Percentiles rank a stretch among this genome's conserved stretches.
These are phyloP conservation scores for Candida wancherniae DNA, from an alignment of 805 yeast species.

Conservation along the genomic window DNA sequence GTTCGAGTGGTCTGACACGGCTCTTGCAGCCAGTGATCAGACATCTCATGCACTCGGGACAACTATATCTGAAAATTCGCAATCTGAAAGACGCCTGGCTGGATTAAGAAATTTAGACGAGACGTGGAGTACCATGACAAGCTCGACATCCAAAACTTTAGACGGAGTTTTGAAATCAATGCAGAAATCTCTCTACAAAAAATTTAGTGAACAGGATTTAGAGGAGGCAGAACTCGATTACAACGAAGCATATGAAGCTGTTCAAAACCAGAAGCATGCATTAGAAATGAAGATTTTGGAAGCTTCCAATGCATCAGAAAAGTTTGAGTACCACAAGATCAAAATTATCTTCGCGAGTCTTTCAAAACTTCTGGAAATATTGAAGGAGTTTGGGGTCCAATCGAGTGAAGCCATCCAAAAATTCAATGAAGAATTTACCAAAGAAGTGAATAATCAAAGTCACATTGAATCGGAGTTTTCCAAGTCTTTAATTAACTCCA, in stretches of 20 bases:
- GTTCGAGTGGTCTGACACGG: slow-evolving; percentile 41
- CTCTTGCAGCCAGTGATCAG: slow-evolving; percentile 12
- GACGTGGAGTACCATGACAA: slow-evolving; percentile 19
- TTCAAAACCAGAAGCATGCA: slow-evolving; percentile 27
- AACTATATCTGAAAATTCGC: not conserved
- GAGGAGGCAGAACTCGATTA: slow-evolving; percentile 27
- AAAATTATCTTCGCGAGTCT: slow-evolving; percentile 30
- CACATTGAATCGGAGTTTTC: slow-evolving; percentile 14
- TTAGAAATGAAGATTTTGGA: slow-evolving; percentile 27
- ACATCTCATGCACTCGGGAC: not conserved
- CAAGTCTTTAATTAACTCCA: slow-evolving; percentile 20
- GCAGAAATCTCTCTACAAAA: slow-evolving; percentile 27
- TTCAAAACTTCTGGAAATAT: slow-evolving; percentile 29
- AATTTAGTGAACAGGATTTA: slow-evolving; percentile 24
- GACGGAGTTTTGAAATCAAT: slow-evolving; percentile 32
- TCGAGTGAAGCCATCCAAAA: no score
- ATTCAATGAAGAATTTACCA: no score
- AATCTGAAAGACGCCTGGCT: not conserved
- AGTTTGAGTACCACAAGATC: slow-evolving; percentile 33
- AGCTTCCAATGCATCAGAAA: slow-evolving; percentile 23
- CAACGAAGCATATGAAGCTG: slow-evolving; percentile 28
- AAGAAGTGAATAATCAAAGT: not conserved
- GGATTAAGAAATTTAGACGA: slow-evolving; percentile 9
- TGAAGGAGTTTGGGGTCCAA: no score
- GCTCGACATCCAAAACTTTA: slow-evolving; percentile 24